A percentile compares a stretch with the other conserved stretches of the same genome.
These are phyloP conservation scores for Spongispora temasekensis DNA, from an alignment of 1,284 basidiomycete genomes.

Conservation along the genomic window DNA sequence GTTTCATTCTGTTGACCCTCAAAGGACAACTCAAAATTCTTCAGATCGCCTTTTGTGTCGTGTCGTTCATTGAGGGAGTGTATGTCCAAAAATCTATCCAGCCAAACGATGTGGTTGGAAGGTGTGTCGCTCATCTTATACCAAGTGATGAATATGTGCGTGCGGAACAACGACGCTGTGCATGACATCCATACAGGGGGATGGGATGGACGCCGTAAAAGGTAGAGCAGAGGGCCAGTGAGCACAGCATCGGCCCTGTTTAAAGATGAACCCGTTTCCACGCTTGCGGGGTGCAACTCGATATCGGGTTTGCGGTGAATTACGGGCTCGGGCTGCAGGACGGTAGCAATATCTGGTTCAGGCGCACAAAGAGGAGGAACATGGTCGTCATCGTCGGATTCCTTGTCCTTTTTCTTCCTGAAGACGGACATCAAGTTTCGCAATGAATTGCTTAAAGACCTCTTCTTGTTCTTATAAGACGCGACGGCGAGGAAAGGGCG, in stretches of 20 bases:
- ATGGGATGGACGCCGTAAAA: conserved; percentile 39
- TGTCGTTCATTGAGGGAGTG: conserved; percentile 56
- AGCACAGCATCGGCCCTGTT: conserved; percentile 19
- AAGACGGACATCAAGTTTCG: conserved; percentile 65
- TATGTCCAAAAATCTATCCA: conserved; percentile 60
- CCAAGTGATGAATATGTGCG: conserved; percentile 51
- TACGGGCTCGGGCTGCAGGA: neutral
- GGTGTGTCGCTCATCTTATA: conserved; percentile 45
- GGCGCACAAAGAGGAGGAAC: conserved; percentile 5
- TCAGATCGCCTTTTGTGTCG: conserved; percentile 39
- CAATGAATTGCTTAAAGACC: conserved; percentile 65
- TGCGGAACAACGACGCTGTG: conserved; percentile 48
- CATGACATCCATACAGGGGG: conserved; percentile 57
- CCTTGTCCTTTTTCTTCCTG: conserved; percentile 52
- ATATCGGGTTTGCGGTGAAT: conserved; percentile 7
- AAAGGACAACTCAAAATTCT: conserved; percentile 66
- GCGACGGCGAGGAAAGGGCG: conserved; percentile 16
- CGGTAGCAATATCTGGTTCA: conserved; percentile 3
- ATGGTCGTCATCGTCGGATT: conserved; percentile 30
- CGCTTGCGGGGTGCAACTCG: conserved; percentile 1
- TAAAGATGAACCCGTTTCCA: neutral
- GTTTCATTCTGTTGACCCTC: conserved; percentile 51
- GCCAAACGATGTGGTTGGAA: conserved; percentile 46
- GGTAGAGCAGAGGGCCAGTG: conserved; percentile 51
- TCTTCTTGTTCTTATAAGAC: conserved; percentile 39